Conservation (phyloP, 2,329 filamentous ascomycete genomes). For the Ophiostoma tasmaniense region DNA sequence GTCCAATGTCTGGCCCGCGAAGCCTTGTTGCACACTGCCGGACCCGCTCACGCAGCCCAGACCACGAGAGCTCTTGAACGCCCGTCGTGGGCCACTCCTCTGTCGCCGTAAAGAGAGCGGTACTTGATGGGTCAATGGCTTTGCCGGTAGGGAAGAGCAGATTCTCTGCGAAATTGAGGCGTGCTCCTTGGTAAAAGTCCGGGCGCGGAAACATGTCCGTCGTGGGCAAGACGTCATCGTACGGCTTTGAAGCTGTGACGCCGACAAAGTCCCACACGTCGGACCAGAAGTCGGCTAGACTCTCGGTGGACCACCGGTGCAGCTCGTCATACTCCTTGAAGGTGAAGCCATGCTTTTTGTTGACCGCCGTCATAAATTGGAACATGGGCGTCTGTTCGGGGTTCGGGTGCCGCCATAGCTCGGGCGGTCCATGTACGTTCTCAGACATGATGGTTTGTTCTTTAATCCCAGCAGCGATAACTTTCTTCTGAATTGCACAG, state of each 20-base stretch:
- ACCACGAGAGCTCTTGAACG: slow-evolving; percentile 55
- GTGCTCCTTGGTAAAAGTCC: slow-evolving; percentile 70
- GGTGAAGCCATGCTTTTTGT: slow-evolving; percentile 54
- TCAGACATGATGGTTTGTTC: not conserved
- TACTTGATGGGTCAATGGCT: slow-evolving; percentile 48
- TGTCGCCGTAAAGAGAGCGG: slow-evolving; percentile 72
- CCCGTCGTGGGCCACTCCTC: slow-evolving; percentile 52
- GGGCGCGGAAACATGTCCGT: slow-evolving; percentile 78
- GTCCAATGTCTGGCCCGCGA: slow-evolving; percentile 45
- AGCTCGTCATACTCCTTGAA: slow-evolving; percentile 65
- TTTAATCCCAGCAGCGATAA: not conserved
- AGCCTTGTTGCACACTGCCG: slow-evolving; percentile 64
- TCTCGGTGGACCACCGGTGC: slow-evolving; percentile 74
- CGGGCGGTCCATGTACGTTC: not conserved
- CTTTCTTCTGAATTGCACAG: not conserved
- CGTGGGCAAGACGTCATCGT: slow-evolving; percentile 57
- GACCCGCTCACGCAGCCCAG: slow-evolving; percentile 68
- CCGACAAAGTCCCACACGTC: slow-evolving; percentile 78
- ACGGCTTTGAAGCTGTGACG: slow-evolving; percentile 58
- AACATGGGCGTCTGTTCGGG: slow-evolving; percentile 63
- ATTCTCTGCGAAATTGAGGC: slow-evolving; percentile 91
- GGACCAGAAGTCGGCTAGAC: slow-evolving; percentile 72
- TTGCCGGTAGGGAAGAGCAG: slow-evolving; percentile 62
- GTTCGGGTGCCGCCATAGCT: slow-evolving; percentile 62
- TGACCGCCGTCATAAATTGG: slow-evolving; percentile 61